These are phyloP conservation scores for Beauveria australis DNA, from an alignment of 2,329 filamentous ascomycete genomes.

Conservation along the genomic window DNA sequence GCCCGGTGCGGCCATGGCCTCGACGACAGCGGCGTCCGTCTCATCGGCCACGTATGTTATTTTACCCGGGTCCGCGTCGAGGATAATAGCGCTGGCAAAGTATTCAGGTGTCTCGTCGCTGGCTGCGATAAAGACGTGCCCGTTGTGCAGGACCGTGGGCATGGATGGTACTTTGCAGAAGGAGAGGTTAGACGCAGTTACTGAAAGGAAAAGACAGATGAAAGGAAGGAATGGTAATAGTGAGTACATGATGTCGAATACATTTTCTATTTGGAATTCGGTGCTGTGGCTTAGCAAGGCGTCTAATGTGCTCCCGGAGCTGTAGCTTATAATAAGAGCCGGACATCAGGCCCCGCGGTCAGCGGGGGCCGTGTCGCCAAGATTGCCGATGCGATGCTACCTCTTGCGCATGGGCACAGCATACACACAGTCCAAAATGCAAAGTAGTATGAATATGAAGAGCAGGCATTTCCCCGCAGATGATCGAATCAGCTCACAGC, in stretches of 20 bases:
- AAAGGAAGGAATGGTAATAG: not conserved
- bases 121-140: constrained; percentile 3
- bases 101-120: not conserved
- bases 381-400: not conserved
- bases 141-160: constrained; percentile 9
- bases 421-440: not conserved
- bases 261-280: not conserved
- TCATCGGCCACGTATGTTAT: constrained; percentile 7
- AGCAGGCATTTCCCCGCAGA: not conserved
- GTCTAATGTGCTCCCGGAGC: not conserved
- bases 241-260: not conserved
- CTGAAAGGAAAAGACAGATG: not conserved
- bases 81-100: constrained; percentile 3
- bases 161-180: constrained; percentile 1
- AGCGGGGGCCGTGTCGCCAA: not conserved
- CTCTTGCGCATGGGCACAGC: not conserved
- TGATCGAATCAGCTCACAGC: not conserved
- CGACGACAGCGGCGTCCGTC: not conserved
- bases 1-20: not conserved
- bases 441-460: not conserved
- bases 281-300: not conserved
- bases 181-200: not conserved
- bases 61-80: not conserved
- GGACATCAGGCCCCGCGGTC: not conserved
- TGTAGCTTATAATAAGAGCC: not conserved